A percentile compares a stretch with the other conserved stretches of the same genome.
Conservation (phyloP, 2,329 filamentous ascomycete genomes). For the Rhynchosporium agropyri region DNA sequence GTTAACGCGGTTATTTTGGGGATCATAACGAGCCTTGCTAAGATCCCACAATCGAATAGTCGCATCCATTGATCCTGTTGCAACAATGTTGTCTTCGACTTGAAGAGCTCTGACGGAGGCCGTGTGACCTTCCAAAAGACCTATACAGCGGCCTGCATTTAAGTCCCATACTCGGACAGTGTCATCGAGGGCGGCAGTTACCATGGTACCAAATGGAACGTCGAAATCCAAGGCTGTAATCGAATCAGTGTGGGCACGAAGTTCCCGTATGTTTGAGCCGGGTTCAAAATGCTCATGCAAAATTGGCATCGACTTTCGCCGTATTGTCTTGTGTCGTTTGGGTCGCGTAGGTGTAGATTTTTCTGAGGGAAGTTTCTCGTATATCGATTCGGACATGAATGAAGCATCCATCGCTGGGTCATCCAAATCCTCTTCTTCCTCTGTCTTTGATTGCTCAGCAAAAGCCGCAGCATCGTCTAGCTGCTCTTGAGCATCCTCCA, state of each 20-base stretch:
- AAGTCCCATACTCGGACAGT: slow-evolving; percentile 96
- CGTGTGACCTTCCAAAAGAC: slow-evolving; percentile 87
- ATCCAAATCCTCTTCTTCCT: slow-evolving; percentile 56
- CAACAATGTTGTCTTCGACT: slow-evolving; percentile 92
- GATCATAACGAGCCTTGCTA: slow-evolving; percentile 82
- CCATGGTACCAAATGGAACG: slow-evolving; percentile 93
- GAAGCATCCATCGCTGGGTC: slow-evolving; percentile 51
- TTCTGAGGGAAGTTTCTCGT: slow-evolving; percentile 77
- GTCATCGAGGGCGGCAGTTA: slow-evolving; percentile 89
- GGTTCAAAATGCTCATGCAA: slow-evolving; percentile 94
- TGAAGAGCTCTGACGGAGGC: slow-evolving; percentile 91
- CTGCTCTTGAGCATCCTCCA: slow-evolving; percentile 63
- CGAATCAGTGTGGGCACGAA: slow-evolving; percentile 84
- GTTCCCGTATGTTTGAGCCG: slow-evolving; percentile 83
- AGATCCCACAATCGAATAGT: slow-evolving; percentile 95
- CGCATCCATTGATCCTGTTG: slow-evolving; percentile 92
- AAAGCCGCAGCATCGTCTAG: slow-evolving; percentile 61
- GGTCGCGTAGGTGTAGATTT: slow-evolving; percentile 54
- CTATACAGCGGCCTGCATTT: slow-evolving; percentile 89
- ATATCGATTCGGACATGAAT: slow-evolving; percentile 98
- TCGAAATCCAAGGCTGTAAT: slow-evolving; percentile 95
- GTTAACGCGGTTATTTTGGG: slow-evolving; percentile 54
- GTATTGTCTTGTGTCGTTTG: slow-evolving; percentile 58
- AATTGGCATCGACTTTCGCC: slow-evolving; percentile 87
- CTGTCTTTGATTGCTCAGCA: slow-evolving; percentile 55